Evolutionary conservation across 495 filamentous ascomycete species (phyloP), one percentile per base, ranked within the genome.

Genomic region (Cercophora samala): DNA sequence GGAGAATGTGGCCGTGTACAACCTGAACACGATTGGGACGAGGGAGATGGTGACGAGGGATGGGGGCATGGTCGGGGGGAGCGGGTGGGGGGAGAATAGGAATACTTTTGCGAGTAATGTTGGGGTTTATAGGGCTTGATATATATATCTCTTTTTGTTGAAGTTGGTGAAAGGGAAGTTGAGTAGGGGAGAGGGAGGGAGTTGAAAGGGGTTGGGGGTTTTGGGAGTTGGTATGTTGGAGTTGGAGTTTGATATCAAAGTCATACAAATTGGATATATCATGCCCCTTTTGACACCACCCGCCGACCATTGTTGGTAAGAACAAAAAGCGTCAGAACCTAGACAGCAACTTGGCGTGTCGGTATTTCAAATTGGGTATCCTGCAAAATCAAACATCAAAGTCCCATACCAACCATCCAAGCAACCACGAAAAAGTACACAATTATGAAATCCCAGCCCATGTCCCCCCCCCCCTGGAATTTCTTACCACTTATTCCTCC

Each of bases 1-100:
- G 54, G 78, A 72, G 68, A 80, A 84, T 66, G 74, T 87, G 64
- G 79, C 81, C 67, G 72, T 85, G 24, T 86, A 85, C 63, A 79
- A 83, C 60, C 77, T 89, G 37, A 87, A 85, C 70, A 87, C 85
- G 17, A 80, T 84, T 62, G 83, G 83, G 15, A 74, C 77, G 23
- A 65, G 72, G 58, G 80, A 77, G 70, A 85, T 85, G 83, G 65
- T 83, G 24, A 79, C 72, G n/a, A 65, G 70, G 22, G 72, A 81
- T 65, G 81, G 79, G 19, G 62, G 18, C 42, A 75, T 73, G 71
- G 55, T 83, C 0, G 80, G 79, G 19, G 78, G 72, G 55, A 81
- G 67, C 64, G 59, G 83, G 84, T 70, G 83, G 83, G 58, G 76
- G 79, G 63, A 46, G 37, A 46, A 46, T 13, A 46, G 37, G 37